A percentile compares a stretch with the other conserved stretches of the same genome.
These are phyloP conservation scores for Gleditsia sinensis DNA, from an alignment of 306 rosid species.

Conservation along the genomic window DNA sequence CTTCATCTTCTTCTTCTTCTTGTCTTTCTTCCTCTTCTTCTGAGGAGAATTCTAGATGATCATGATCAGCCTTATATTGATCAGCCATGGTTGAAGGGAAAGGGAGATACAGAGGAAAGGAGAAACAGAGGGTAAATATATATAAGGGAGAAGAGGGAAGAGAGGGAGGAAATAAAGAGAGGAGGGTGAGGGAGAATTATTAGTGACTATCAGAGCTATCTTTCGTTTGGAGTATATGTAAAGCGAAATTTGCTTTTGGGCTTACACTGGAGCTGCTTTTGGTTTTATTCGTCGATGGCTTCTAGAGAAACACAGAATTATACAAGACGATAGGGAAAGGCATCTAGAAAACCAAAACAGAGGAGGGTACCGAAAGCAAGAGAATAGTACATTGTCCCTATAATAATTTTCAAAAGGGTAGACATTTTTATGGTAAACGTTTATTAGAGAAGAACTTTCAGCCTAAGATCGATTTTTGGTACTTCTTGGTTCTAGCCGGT, in stretches of 20 bases:
- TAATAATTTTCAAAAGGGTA: slow-evolving; percentile 28
- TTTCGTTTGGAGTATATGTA: slow-evolving; percentile 39
- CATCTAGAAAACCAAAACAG: slow-evolving; percentile 46
- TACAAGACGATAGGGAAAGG: slow-evolving; percentile 20
- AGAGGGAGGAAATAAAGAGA: slow-evolving; percentile 9
- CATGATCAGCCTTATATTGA: no score
- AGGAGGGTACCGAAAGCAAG: not conserved
- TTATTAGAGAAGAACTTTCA: not conserved
- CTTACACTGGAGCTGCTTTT: slow-evolving; percentile 3
- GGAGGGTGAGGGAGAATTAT: slow-evolving; percentile 26
- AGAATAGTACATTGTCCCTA: slow-evolving; percentile 18
- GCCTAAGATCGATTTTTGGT: not conserved
- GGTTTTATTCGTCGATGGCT: slow-evolving; percentile 34
- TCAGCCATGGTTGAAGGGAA: slow-evolving; percentile 32
- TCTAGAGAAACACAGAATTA: slow-evolving; percentile 36
- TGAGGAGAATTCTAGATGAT: not conserved
- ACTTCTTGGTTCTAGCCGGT: not conserved
- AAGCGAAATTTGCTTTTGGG: slow-evolving; percentile 27
- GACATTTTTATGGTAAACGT: not conserved
- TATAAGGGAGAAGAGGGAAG: not conserved
- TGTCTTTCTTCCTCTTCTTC: not conserved
- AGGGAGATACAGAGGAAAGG: not conserved
- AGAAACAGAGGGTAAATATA: not conserved
- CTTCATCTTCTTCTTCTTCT: slow-evolving; percentile 23
- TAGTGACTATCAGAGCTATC: slow-evolving; percentile 1